Evolutionary conservation across 2,329 filamentous ascomycete genomes (phyloP), one percentile per base, ranked within the genome.

Genomic region (Phialophora expanda): DNA sequence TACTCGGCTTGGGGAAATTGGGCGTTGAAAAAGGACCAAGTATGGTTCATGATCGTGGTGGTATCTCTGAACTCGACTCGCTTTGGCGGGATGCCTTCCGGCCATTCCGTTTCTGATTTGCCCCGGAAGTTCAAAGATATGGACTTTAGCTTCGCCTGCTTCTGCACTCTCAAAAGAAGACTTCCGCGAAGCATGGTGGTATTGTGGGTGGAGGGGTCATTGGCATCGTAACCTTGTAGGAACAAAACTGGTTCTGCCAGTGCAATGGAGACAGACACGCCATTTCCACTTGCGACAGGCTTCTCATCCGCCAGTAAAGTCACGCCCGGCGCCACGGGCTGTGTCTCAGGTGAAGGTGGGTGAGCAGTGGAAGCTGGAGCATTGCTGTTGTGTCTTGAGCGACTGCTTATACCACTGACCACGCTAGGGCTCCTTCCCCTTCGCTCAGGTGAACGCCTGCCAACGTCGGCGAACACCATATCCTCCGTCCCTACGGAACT

Each of bases 111-210:
- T 69, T 90, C 87, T 2, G 93, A 92, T 75, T 88, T 90, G 32
- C 94, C 95, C 48, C 89, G 86, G 72, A 99, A 91, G 73, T 91
- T 94, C 60, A 99, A 83, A 5, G 90, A 93, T 26, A 99, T 86
- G 3, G 92, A 90, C 81, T 97, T 97, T 71, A 99, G 89, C 79
- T 99, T 99, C 55, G 93, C 88, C 70, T 91, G 90, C 76, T 98
- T 98, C 54, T 90, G 89, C 12, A 98, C 86, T 66, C 89, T 89
- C 46, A 99, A 77, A 73, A 91, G 89, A 63, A 99, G 78, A 70
- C 89, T 93, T 20, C 95, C 95, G 63, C 95, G 86, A 14, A 99
- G 83, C 75, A 99, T 89, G 0, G 93, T 91, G 6, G 92, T 94
- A 61, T 85, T 90, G 58, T 87, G 84, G 2, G 85, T 84, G 11